Evolutionary conservation across 1,139 yeast species (phyloP).

Genomic region (Diutina ranongensis): DNA sequence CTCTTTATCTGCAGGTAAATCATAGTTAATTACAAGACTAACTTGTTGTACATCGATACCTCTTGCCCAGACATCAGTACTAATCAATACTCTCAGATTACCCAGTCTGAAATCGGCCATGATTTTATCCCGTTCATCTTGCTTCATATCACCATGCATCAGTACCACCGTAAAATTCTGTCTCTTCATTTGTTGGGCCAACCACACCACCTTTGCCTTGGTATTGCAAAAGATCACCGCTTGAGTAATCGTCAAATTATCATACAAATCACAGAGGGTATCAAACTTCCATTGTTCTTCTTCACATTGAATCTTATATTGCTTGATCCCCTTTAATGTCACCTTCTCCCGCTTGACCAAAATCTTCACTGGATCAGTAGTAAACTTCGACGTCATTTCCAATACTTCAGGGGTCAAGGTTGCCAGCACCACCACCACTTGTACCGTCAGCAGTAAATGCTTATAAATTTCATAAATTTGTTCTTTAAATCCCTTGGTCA

Average conservation of each 20-base stretch:
- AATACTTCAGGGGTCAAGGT: slow-evolving; percentile 80
- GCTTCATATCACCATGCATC: slow-evolving; percentile 97
- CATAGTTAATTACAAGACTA: slow-evolving; percentile 89
- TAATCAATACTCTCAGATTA: slow-evolving; percentile 71
- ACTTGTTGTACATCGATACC: slow-evolving; percentile 98
- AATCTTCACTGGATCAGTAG: slow-evolving; percentile 84
- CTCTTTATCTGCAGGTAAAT: slow-evolving; percentile 74
- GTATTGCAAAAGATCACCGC: slow-evolving; percentile 96
- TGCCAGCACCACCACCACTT: slow-evolving; percentile 91
- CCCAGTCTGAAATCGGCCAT: slow-evolving; percentile 83
- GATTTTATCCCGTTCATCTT: slow-evolving; percentile 77
- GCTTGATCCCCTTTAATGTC: slow-evolving; percentile 82
- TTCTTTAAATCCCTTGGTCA: slow-evolving; percentile 85
- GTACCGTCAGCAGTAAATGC: slow-evolving; percentile 67
- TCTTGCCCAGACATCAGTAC: slow-evolving; percentile 97
- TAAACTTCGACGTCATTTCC: slow-evolving; percentile 77
- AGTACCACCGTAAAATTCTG: slow-evolving; percentile 83
- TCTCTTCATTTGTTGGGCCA: slow-evolving; percentile 62
- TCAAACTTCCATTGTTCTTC: slow-evolving; percentile 95
- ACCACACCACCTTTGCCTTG: slow-evolving; percentile 85
- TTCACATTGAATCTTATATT: slow-evolving; percentile 76
- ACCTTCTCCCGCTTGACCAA: slow-evolving; percentile 85
- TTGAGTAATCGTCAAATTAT: slow-evolving; percentile 88
- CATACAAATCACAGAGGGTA: slow-evolving; percentile 85
- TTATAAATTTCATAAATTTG: slow-evolving; percentile 86